Conservation (phyloP, 2,329 filamentous ascomycete species). For the Ilyonectria sp. region DNA sequence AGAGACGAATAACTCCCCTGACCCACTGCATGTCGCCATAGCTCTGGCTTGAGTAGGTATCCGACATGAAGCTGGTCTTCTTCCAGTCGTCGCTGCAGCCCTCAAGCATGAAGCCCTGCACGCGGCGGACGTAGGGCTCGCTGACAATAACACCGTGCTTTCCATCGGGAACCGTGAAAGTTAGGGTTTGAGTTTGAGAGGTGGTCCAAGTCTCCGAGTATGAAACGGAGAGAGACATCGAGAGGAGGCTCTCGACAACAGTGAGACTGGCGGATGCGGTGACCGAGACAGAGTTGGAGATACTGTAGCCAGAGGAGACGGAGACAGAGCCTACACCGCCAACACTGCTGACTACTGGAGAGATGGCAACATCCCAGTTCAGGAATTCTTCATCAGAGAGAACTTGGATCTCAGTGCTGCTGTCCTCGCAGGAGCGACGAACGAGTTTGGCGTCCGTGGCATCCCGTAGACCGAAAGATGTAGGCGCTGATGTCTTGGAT, state of each 20-base stretch:
- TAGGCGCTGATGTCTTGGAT: conserved; percentile 15
- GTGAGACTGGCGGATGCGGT: conserved; percentile 16
- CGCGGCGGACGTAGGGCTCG: conserved; percentile 42
- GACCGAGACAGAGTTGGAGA: conserved; percentile 34
- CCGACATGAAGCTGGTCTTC: conserved; percentile 33
- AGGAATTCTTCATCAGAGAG: conserved; percentile 39
- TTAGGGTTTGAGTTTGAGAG: conserved; percentile 32
- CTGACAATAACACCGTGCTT: conserved; percentile 42
- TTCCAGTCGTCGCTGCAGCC: conserved; percentile 35
- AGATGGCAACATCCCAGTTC: conserved; percentile 44
- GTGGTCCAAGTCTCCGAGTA: conserved; percentile 38
- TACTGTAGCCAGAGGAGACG: conserved; percentile 31
- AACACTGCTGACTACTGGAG: conserved; percentile 39
- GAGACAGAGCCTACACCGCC: conserved; percentile 33
- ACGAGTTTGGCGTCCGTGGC: conserved; percentile 3
- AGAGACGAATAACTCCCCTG: conserved; percentile 43
- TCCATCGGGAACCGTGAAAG: conserved; percentile 33
- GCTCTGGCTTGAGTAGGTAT: conserved; percentile 36
- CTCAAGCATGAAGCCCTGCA: conserved; percentile 34
- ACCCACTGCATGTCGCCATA: conserved; percentile 43
- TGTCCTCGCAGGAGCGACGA: conserved; percentile 36
- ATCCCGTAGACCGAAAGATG: not conserved
- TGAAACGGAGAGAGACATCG: conserved; percentile 25
- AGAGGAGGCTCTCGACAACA: conserved; percentile 25
- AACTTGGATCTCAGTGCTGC: conserved; percentile 41